Percentiles rank a stretch among this genome's conserved stretches.
Evolutionary conservation across 108 stramenopile genomes (phyloP).

Genomic region (Nitzschia sp.): DNA sequence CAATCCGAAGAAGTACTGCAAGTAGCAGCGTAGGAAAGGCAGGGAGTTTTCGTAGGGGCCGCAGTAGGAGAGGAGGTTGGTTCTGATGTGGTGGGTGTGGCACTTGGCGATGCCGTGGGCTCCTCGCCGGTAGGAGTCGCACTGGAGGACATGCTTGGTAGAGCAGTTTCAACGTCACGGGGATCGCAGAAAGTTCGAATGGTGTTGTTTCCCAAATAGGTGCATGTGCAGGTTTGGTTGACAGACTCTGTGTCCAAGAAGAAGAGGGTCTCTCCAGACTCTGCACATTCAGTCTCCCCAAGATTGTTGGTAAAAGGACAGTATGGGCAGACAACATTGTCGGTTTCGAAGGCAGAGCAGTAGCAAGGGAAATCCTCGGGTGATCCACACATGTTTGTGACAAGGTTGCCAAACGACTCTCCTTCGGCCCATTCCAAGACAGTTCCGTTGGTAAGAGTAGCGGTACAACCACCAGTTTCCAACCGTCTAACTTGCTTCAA

Average conservation of each 20-base stretch:
- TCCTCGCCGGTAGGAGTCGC: conserved; percentile 1
- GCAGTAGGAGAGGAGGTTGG: neutral
- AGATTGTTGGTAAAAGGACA: conserved; percentile 3
- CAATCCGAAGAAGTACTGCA: neutral
- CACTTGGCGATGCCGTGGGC: neutral
- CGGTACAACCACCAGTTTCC: neutral
- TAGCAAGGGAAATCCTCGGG: conserved; percentile 8
- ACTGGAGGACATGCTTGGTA: neutral
- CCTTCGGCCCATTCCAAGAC: neutral
- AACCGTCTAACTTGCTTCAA: neutral
- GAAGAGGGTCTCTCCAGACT: neutral
- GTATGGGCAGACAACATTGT: conserved; percentile 13
- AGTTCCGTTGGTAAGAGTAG: neutral
- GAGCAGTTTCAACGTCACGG: neutral
- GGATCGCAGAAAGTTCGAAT: conserved; percentile 12
- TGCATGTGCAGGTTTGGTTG: conserved; percentile 13
- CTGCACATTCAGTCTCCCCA: neutral
- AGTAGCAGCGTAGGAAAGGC: neutral
- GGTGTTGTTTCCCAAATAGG: conserved; percentile 12
- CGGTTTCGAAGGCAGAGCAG: neutral
- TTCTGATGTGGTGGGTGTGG: neutral
- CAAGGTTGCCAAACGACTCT: neutral
- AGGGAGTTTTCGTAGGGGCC: neutral
- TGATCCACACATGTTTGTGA: neutral
- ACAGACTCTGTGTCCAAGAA: conserved; percentile 9